Evolutionary conservation across 2,329 filamentous ascomycete genomes (phyloP).

Genomic region (Fusarium sp.): DNA sequence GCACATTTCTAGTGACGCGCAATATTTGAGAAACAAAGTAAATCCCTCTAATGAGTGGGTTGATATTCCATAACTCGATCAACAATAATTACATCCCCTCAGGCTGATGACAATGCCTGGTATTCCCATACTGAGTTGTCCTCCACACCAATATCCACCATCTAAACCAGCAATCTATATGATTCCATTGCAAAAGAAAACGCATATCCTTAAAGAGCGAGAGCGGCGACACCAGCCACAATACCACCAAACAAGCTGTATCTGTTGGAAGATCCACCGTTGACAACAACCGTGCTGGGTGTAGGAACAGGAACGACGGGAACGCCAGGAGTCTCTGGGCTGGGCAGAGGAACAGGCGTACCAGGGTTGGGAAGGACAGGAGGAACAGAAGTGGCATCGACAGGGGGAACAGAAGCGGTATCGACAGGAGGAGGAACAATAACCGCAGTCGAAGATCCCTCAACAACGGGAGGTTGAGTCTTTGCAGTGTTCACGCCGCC

Average conservation of each 20-base stretch:
- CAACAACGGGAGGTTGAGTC: constrained; percentile 12
- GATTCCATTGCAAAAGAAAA: constrained; percentile 7
- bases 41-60: not conserved
- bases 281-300: constrained; percentile 26
- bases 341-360: not conserved
- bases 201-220: constrained; percentile 24
- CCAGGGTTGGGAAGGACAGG: constrained; percentile 2
- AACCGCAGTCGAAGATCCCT: constrained; percentile 17
- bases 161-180: not conserved
- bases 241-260: constrained; percentile 37
- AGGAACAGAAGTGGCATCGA: not conserved
- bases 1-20: not conserved
- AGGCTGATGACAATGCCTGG: not conserved
- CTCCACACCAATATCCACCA: not conserved
- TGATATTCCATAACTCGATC: not conserved
- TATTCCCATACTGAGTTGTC: not conserved
- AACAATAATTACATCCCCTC: constrained; percentile 24
- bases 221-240: constrained; percentile 36
- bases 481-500: not conserved
- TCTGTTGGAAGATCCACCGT: constrained; percentile 29
- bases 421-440: constrained; percentile 9
- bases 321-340: constrained; percentile 10
- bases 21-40: not conserved
- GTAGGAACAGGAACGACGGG: constrained; percentile 6
- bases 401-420: not conserved